A percentile compares a stretch with the other conserved stretches of the same genome.
Conservation (phyloP, 2,329 filamentous ascomycete genomes). For the Colletotrichum tanaceti region DNA sequence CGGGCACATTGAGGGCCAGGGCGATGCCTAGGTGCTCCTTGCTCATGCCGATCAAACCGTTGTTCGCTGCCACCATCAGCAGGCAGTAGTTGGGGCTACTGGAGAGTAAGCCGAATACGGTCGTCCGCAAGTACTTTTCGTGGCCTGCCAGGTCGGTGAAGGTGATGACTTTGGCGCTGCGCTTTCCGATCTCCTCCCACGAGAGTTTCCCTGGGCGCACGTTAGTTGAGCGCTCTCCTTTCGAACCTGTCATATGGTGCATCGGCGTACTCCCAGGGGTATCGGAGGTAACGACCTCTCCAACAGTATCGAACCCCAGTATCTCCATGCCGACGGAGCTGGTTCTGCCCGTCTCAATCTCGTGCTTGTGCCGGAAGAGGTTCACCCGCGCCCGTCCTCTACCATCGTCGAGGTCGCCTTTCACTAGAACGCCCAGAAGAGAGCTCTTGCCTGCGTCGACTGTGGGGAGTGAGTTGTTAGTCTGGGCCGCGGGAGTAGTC, state of each 20-base stretch:
- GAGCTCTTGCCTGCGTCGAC: constrained; percentile 98
- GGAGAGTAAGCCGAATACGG: constrained; percentile 93
- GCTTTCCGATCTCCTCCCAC: constrained; percentile 97
- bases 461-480: constrained; percentile 46
- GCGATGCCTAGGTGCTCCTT: constrained; percentile 98
- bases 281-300: constrained; percentile 83
- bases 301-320: constrained; percentile 92
- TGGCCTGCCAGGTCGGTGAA: constrained; percentile 97
- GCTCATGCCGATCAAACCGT: constrained; percentile 96
- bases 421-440: constrained; percentile 93
- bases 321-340: constrained; percentile 99
- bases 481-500: background rate
- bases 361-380: constrained; percentile 96
- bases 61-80: constrained; percentile 98
- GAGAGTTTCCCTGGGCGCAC: constrained; percentile 69
- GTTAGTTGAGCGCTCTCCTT: constrained; percentile 37
- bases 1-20: constrained; percentile 91
- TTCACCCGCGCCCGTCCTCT: constrained; percentile 94
- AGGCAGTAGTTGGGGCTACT: constrained; percentile 98
- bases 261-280: constrained; percentile 79
- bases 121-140: constrained; percentile 93
- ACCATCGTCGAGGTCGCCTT: constrained; percentile 94
- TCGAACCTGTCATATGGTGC: no score
- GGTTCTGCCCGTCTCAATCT: constrained; percentile 94
- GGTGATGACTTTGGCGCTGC: constrained; percentile 94